A percentile compares a stretch with the other conserved stretches of the same genome.
phyloP scores from a whole-genome alignment of 805 yeast species.

The Cyberlindnera xishuangbannaensis region DNA sequence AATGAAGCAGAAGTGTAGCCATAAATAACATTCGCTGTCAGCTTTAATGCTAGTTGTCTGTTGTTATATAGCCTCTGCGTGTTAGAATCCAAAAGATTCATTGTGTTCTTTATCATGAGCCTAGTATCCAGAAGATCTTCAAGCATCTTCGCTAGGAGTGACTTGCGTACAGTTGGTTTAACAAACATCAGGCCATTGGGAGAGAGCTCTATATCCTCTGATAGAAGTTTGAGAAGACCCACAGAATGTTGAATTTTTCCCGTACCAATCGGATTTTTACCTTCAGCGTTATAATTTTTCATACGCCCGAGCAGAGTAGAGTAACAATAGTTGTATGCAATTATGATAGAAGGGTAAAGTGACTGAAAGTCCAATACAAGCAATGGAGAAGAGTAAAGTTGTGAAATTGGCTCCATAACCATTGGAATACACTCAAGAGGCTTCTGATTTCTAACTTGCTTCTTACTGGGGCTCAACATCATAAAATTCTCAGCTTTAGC shows the following conservation, averaged over 20 bases:
- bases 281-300: slow-evolving; percentile 40
- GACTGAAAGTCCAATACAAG: slow-evolving; percentile 92
- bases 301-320: slow-evolving; percentile 65
- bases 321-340: slow-evolving; percentile 86
- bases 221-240: slow-evolving; percentile 49
- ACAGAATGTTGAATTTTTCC: slow-evolving; percentile 42
- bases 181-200: slow-evolving; percentile 88
- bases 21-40: slow-evolving; percentile 92
- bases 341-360: slow-evolving; percentile 84
- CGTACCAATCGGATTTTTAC: slow-evolving; percentile 44
- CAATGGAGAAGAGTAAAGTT: slow-evolving; percentile 81
- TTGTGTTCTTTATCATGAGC: slow-evolving; percentile 69
- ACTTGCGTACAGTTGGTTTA: slow-evolving; percentile 57
- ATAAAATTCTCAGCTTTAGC: slow-evolving; percentile 72
- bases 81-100: slow-evolving; percentile 49
- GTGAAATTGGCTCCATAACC: slow-evolving; percentile 87
- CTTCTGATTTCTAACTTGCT: slow-evolving; percentile 76
- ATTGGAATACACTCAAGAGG: slow-evolving; percentile 85
- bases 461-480: slow-evolving; percentile 71
- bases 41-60: slow-evolving; percentile 79
- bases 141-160: slow-evolving; percentile 77
- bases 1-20: slow-evolving; percentile 94
- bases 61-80: slow-evolving; percentile 57
- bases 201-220: slow-evolving; percentile 56
- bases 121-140: slow-evolving; percentile 77